Conservation (phyloP, 2,329 filamentous ascomycete species). For the Pseudomassariella vexata region DNA sequence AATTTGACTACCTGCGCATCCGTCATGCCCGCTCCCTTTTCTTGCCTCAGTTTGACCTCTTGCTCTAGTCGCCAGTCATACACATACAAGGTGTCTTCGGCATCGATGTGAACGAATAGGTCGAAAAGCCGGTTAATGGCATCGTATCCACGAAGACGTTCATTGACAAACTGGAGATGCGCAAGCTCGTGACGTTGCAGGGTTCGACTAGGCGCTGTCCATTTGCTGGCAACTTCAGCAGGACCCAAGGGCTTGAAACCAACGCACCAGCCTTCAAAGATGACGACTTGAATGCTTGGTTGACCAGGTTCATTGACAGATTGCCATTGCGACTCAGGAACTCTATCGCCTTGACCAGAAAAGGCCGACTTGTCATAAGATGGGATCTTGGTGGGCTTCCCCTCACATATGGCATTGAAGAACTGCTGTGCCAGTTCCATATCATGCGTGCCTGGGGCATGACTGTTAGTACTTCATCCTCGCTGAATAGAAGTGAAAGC, state of each 20-base stretch:
- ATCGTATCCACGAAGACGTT: conserved; percentile 40
- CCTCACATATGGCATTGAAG: conserved; percentile 51
- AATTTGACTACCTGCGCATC: conserved; percentile 74
- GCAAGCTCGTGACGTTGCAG: conserved; percentile 41
- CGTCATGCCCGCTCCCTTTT: conserved; percentile 73
- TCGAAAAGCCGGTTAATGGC: conserved; percentile 43
- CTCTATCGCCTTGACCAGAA: conserved; percentile 70
- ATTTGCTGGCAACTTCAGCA: conserved; percentile 44
- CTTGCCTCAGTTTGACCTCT: conserved; percentile 62
- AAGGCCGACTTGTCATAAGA: conserved; percentile 80
- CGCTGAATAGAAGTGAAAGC: too few relatives aligned
- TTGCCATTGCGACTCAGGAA: conserved; percentile 56
- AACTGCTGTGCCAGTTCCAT: conserved; percentile 56
- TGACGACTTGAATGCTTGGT: conserved; percentile 54
- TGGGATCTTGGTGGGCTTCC: conserved; percentile 54
- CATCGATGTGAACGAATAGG: conserved; percentile 58
- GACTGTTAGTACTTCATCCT: too few relatives aligned
- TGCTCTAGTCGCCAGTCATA: conserved; percentile 83
- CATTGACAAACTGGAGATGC: conserved; percentile 46
- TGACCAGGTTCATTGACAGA: conserved; percentile 46
- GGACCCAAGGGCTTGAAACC: conserved; percentile 65
- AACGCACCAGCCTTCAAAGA: conserved; percentile 89
- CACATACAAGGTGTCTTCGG: conserved; percentile 67
- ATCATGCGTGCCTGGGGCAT: conserved; percentile 58
- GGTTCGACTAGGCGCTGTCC: conserved; percentile 44